Evolutionary conservation across 1,139 yeast genomes (phyloP), one percentile per base, ranked within the genome.

Genomic region (Geotrichum carabidarum): DNA sequence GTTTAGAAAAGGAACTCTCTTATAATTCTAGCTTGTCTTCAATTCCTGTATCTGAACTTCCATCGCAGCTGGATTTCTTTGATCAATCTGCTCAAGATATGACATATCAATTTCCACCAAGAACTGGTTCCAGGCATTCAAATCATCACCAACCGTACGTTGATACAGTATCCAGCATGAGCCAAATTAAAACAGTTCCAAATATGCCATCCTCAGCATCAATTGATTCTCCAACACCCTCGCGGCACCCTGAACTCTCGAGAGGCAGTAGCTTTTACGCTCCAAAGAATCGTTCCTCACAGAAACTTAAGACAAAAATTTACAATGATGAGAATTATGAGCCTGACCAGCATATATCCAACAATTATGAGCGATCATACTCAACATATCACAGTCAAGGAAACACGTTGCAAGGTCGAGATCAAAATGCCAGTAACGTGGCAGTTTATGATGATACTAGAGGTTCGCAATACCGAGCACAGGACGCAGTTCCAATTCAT

Each of bases 141-240:
- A n/a, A 32, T 14, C 42, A 22, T 8, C 17, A 22, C 17, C 41
- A 45, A 18, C 18, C 14, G 9, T 11, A 36, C 42, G 42, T 47
- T 14, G 44, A 47, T n/a, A 36, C 50, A 2, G 52, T 49, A n/a
- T 49, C 52, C 4, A 49, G 52, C 30, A 22, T 49, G 38, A 49
- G 52, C 44, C 52, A 49, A 18, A 49, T 49, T 12, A 49, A 43
- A 37, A 49, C 52, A 2, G 48, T 49, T 14, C 52, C 52, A 15
- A 49, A 49, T 31, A 43, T 49, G 44, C 50, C 50, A 11, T 47
- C 50, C 18, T 45, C 50, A 8, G 27, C 38, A 27, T 47, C 50
- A 12, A 37, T 47, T 47, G 50, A 47, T 30, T 47, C 50, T 37
- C 50, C 50, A 6, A 47, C 50, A 9, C 50, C 50, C 11, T 47